phyloP scores from a whole-genome alignment of 768 basidiomycete species.

The Botryobasidium botryosum region DNA sequence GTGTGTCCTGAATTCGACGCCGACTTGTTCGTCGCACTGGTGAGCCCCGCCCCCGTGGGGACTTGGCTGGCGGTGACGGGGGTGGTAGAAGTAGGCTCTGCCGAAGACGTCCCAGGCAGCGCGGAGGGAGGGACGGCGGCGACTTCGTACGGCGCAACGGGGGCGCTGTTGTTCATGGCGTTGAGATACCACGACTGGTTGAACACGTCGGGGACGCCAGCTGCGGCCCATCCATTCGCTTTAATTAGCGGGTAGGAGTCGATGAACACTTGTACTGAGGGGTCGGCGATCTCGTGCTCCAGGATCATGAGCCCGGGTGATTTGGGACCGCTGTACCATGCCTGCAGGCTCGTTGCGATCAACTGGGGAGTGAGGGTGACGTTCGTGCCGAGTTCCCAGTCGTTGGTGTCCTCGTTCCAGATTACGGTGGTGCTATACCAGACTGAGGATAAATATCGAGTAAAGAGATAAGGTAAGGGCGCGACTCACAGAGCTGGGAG shows the following conservation, averaged over 20 bases:
- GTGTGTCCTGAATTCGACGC: no score
- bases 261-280: conserved; percentile 50
- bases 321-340: conserved; percentile 42
- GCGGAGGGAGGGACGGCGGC: no score
- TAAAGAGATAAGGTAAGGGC: no score
- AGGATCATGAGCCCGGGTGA: conserved; percentile 64
- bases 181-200: conserved; percentile 25
- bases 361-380: conserved; percentile 31
- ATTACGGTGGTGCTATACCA: conserved; percentile 60
- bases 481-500: no score
- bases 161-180: no score
- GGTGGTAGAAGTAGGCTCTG: no score
- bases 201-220: conserved; percentile 33
- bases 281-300: conserved; percentile 61
- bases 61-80: no score
- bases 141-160: no score
- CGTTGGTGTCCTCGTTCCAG: conserved; percentile 64
- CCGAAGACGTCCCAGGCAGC: no score
- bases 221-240: conserved; percentile 51
- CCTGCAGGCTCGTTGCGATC: conserved; percentile 34
- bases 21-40: no score
- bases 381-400: conserved; percentile 17
- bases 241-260: conserved; percentile 44
- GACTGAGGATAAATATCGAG: no score
- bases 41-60: no score